These are phyloP conservation scores for Euptelea pleiosperma DNA, from an alignment of 164 flowering plant genomes.

Conservation along the genomic window DNA sequence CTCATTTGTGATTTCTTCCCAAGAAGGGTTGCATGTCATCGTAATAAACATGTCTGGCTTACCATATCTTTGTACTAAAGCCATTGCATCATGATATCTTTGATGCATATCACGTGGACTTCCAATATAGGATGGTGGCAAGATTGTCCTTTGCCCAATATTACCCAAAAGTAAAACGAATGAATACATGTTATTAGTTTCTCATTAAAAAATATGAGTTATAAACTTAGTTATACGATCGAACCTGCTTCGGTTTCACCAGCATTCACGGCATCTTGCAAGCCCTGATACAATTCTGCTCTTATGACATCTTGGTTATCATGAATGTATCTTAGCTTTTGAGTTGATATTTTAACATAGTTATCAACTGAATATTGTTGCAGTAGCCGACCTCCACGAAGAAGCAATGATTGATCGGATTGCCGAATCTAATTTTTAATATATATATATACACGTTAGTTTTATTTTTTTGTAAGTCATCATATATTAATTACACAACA, in stretches of 20 bases:
- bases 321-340: constrained; percentile 9
- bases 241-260: not conserved
- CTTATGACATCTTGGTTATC: constrained; percentile 8
- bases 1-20: constrained; percentile 13
- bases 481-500: no score
- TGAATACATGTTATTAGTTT: no score
- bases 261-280: not conserved
- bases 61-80: constrained; percentile 14
- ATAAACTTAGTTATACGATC: not conserved
- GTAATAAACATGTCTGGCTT: constrained; percentile 20
- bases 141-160: constrained; percentile 4
- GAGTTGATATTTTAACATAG: constrained; percentile 14
- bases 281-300: constrained; percentile 13
- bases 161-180: not conserved
- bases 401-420: not conserved
- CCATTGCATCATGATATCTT: constrained; percentile 18
- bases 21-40: constrained; percentile 21
- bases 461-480: no score
- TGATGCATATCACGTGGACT: constrained; percentile 16
- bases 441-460: not conserved
- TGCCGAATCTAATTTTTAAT: not conserved
- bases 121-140: constrained; percentile 17
- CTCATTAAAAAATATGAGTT: no score
- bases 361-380: constrained; percentile 24
- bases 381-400: not conserved